These are phyloP conservation scores for Flueggea neowawraea DNA, from an alignment of 441 rosid species.

Conservation along the genomic window DNA sequence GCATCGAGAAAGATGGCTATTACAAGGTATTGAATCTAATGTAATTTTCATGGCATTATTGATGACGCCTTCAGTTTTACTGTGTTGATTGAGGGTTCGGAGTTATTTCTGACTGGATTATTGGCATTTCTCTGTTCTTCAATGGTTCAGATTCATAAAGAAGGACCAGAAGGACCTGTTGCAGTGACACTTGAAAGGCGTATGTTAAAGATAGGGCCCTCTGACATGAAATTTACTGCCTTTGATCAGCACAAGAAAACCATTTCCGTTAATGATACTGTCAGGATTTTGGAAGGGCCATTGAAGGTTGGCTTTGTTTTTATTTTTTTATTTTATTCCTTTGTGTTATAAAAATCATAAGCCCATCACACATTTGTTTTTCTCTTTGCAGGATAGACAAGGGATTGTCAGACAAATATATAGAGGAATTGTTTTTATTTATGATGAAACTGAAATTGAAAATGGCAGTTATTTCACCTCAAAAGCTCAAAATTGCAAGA, in stretches of 20 bases:
- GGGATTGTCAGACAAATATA: slow-evolving; percentile 86
- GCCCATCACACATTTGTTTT: slow-evolving; percentile 10
- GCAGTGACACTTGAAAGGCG: slow-evolving; percentile 52
- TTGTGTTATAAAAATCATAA: not conserved
- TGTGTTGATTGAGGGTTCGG: not conserved
- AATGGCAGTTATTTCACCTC: slow-evolving; percentile 86
- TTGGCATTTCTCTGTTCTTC: slow-evolving; percentile 12
- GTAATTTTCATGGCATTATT: not conserved
- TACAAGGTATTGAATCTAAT: slow-evolving; percentile 56
- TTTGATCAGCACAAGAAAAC: slow-evolving; percentile 55
- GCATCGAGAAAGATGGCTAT: slow-evolving; percentile 76
- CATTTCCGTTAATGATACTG: slow-evolving; percentile 68
- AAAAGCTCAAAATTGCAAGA: slow-evolving; percentile 73
- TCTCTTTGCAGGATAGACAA: slow-evolving; percentile 69
- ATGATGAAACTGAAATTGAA: slow-evolving; percentile 66
- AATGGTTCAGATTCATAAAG: slow-evolving; percentile 67
- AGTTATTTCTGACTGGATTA: not conserved
- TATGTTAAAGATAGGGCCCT: slow-evolving; percentile 56
- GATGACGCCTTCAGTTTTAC: not conserved
- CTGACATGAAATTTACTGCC: slow-evolving; percentile 76
- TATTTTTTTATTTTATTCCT: not conserved
- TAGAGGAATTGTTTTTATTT: slow-evolving; percentile 67
- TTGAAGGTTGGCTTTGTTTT: slow-evolving; percentile 44
- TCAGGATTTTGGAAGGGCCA: slow-evolving; percentile 79
- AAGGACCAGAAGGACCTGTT: slow-evolving; percentile 61